phyloP scores from a whole-genome alignment of 495 filamentous ascomycete species.

The Hypoxylon cercidicola region DNA sequence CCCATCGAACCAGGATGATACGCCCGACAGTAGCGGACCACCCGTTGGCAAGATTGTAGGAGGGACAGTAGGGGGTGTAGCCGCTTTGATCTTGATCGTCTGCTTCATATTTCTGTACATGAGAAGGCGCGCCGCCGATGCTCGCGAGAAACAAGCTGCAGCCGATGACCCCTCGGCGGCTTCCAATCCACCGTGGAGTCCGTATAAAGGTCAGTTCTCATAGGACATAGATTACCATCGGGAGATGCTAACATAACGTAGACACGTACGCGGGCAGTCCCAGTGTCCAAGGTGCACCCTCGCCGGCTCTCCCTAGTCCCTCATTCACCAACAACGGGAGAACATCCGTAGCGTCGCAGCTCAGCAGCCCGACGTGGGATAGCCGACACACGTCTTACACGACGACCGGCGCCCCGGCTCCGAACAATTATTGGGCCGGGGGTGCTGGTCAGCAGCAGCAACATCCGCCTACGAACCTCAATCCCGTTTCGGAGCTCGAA shows the following conservation, averaged over 20 bases:
- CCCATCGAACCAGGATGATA: neutral
- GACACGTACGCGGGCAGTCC: conserved; percentile 7
- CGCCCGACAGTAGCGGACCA: neutral
- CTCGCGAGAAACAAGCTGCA: neutral
- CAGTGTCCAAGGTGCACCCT: neutral
- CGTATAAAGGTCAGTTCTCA: conserved; percentile 4
- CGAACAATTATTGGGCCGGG: conserved; percentile 3
- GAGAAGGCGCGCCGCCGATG: conserved; percentile 1
- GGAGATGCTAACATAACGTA: neutral
- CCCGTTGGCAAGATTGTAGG: conserved; percentile 22
- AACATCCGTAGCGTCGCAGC: neutral
- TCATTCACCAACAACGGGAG: conserved; percentile 7
- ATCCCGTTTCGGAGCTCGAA: conserved; percentile 10
- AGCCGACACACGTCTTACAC: conserved; percentile 3
- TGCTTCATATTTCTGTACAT: conserved; percentile 15
- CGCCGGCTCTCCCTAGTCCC: conserved; percentile 3
- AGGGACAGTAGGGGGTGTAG: conserved; percentile 19
- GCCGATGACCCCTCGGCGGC: neutral
- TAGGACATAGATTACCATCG: neutral
- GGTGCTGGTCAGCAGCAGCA: neutral
- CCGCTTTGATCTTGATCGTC: conserved; percentile 7
- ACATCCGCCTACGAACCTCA: neutral
- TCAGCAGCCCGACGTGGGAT: conserved; percentile 1
- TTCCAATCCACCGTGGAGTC: conserved; percentile 4
- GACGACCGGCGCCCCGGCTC: neutral